phyloP scores from a whole-genome alignment of 257 asterid genomes.

The Leptodermis oblonga region DNA sequence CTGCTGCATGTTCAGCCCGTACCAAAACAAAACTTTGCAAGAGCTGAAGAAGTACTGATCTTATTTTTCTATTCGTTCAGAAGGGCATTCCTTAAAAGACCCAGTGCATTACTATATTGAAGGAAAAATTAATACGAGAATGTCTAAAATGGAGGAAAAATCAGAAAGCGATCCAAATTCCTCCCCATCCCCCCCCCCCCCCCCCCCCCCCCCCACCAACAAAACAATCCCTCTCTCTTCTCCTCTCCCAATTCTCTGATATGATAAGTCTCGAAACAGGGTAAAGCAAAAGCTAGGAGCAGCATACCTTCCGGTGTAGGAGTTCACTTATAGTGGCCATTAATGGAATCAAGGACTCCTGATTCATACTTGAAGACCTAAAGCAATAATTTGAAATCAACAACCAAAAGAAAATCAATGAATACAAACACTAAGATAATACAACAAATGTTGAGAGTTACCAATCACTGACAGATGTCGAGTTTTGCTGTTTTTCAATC shows the following conservation, averaged over 20 bases:
- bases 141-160: neutral
- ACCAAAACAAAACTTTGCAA: neutral
- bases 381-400: slow-evolving; percentile 28
- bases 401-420: slow-evolving; percentile 17
- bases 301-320: slow-evolving; percentile 56
- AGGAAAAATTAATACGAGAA: neutral
- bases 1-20: neutral
- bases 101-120: neutral
- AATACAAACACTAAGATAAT: slow-evolving; percentile 7
- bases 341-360: slow-evolving; percentile 42
- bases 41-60: neutral
- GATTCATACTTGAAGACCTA: slow-evolving; percentile 38
- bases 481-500: slow-evolving; percentile 61
- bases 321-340: slow-evolving; percentile 75
- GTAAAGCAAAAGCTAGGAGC: slow-evolving; percentile 6
- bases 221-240: too few species aligned
- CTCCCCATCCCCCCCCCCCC: neutral
- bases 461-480: slow-evolving; percentile 34
- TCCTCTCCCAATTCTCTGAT: too few species aligned
- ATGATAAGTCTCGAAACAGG: neutral
- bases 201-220: too few species aligned
- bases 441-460: slow-evolving; percentile 25
- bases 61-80: too few species aligned
- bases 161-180: neutral
- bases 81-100: neutral